Percentiles rank a stretch among this genome's conserved stretches.
Conservation (phyloP, 1,284 basidiomycete genomes). For the Moesziomyces parantarcticus region DNA sequence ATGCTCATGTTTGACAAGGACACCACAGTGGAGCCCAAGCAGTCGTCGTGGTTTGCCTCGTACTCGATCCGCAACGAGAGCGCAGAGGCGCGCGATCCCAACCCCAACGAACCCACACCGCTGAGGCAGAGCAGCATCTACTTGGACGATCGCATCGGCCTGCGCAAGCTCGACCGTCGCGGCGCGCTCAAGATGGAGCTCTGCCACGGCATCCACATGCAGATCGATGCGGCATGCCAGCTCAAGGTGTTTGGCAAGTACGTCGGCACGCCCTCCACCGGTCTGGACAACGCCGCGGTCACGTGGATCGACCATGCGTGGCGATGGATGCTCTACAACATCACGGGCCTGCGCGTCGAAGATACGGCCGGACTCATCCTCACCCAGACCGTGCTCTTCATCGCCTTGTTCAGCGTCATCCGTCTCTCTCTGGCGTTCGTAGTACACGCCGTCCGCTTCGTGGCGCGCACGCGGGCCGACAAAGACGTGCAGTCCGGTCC, state of each 20-base stretch:
- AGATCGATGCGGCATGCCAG: slow-evolving; percentile 61
- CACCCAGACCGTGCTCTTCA: slow-evolving; percentile 23
- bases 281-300: slow-evolving; percentile 20
- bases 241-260: slow-evolving; percentile 61
- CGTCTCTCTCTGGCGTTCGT: slow-evolving; percentile 14
- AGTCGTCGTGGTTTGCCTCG: slow-evolving; percentile 63
- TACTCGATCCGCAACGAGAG: slow-evolving; percentile 52
- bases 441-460: slow-evolving; percentile 8
- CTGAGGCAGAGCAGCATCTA: slow-evolving; percentile 83
- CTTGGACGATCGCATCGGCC: slow-evolving; percentile 86
- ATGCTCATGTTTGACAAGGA: slow-evolving; percentile 67
- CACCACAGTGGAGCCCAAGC: slow-evolving; percentile 59
- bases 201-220: slow-evolving; percentile 63
- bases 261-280: slow-evolving; percentile 47
- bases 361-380: slow-evolving; percentile 32
- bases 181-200: slow-evolving; percentile 70
- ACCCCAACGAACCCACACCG: slow-evolving; percentile 71
- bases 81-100: slow-evolving; percentile 3
- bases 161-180: slow-evolving; percentile 78
- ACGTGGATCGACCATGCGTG: slow-evolving; percentile 29
- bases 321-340: slow-evolving; percentile 46
- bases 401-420: slow-evolving; percentile 18
- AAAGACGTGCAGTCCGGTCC: slow-evolving; percentile 12
- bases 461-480: slow-evolving; percentile 10
- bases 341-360: slow-evolving; percentile 38